Percentiles rank a stretch among this genome's conserved stretches.
phyloP scores from a whole-genome alignment of 352 stramenopile genomes.

The Pythium phragmitis region DNA sequence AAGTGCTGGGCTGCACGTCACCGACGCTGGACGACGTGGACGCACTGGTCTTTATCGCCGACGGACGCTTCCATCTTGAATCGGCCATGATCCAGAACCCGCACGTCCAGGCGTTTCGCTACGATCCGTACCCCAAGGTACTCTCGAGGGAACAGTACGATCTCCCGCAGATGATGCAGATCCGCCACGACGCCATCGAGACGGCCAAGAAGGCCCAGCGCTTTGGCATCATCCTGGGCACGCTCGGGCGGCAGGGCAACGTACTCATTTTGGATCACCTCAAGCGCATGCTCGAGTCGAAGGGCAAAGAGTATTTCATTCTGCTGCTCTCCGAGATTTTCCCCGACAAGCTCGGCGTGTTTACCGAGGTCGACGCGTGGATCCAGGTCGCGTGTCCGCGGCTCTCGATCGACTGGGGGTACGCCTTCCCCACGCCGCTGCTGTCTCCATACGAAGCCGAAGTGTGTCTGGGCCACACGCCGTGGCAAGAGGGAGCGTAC shows the following conservation, averaged over 20 bases:
- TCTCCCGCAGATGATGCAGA: conserved; percentile 92
- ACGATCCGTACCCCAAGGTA: conserved; percentile 98
- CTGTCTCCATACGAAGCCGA: conserved; percentile 97
- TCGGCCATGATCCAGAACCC: conserved; percentile 99
- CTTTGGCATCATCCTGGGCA: conserved; percentile 98
- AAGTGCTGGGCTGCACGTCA: conserved; percentile 99
- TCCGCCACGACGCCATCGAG: conserved; percentile 85
- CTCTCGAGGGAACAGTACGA: conserved; percentile 98
- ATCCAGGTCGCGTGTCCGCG: conserved; percentile 99
- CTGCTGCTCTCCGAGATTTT: conserved; percentile 98
- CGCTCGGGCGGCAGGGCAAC: conserved; percentile 98
- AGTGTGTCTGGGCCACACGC: conserved; percentile 90
- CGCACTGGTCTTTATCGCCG: conserved; percentile 97
- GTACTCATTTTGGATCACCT: conserved; percentile 95
- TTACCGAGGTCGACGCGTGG: conserved; percentile 94
- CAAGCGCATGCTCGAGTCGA: conserved; percentile 78
- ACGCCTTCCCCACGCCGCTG: conserved; percentile 95
- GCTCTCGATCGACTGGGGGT: conserved; percentile 99
- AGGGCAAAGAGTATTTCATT: conserved; percentile 93
- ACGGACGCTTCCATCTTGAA: conserved; percentile 96
- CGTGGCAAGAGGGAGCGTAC: conserved; percentile 91
- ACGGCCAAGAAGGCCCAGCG: conserved; percentile 75
- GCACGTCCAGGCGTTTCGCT: conserved; percentile 93
- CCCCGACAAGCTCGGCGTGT: conserved; percentile 88
- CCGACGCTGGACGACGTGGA: conserved; percentile 91